A percentile compares a stretch with the other conserved stretches of the same genome.
Evolutionary conservation across 192 early-diverging fungal species (phyloP).

Genomic region (Backusella australiensis): DNA sequence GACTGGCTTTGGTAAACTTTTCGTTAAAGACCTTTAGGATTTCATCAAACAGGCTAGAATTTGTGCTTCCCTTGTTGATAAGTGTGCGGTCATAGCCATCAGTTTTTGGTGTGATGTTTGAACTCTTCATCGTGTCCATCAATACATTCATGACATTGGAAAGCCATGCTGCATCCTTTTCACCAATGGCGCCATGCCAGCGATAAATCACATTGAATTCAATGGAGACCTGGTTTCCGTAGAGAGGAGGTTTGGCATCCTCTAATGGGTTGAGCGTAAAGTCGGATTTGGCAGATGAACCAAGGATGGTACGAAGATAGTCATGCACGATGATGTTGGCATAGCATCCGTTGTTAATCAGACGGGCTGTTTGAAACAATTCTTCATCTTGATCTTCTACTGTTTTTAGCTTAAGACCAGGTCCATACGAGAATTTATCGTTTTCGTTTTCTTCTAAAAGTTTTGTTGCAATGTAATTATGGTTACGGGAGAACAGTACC

Average conservation of each 20-base stretch:
- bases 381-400: conserved; percentile 39
- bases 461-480: conserved; percentile 48
- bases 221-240: conserved; percentile 41
- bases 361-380: conserved; percentile 50
- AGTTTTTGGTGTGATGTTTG: not conserved
- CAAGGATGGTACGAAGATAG: conserved; percentile 47
- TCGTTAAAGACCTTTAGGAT: conserved; percentile 17
- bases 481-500: conserved; percentile 49
- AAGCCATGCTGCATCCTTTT: conserved; percentile 40
- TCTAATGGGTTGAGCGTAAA: conserved; percentile 32
- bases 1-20: conserved; percentile 20
- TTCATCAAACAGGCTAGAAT: conserved; percentile 2
- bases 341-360: conserved; percentile 47
- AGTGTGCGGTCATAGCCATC: not conserved
- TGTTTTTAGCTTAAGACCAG: not conserved
- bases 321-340: conserved; percentile 41
- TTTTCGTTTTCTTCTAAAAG: conserved; percentile 38
- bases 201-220: conserved; percentile 47
- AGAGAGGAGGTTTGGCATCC: not conserved
- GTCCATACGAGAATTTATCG: conserved; percentile 35
- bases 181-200: conserved; percentile 44
- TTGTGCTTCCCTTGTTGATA: not conserved
- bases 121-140: not conserved
- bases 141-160: conserved; percentile 22
- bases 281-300: conserved; percentile 23